Evolutionary conservation across 345 rosid genomes (phyloP).

Genomic region (Ceriops decandra): DNA sequence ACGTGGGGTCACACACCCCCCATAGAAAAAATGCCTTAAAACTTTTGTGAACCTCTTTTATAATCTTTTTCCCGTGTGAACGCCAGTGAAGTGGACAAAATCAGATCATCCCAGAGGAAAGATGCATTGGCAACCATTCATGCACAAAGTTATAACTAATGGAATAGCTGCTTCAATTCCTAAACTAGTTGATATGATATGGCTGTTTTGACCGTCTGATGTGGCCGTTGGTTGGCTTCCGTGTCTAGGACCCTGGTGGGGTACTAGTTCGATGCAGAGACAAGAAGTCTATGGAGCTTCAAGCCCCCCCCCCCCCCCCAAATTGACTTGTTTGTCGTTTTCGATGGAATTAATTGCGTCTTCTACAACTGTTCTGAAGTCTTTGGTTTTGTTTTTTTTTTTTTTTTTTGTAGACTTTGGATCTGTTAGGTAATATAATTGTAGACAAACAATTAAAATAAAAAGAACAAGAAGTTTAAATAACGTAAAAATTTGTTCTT

Average conservation of each 20-base stretch:
- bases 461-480: no score
- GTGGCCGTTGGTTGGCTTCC: conserved; percentile 9
- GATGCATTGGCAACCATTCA: no score
- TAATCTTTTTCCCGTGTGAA: conserved; percentile 2
- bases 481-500: no score
- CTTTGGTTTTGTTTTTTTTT: neutral
- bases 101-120: no score
- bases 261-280: neutral
- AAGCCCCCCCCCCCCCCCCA: conserved; percentile 25
- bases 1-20: neutral
- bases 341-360: neutral
- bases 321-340: conserved; percentile 30
- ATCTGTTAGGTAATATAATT: no score
- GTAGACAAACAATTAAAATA: no score
- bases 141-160: neutral
- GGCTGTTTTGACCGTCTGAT: conserved; percentile 4
- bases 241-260: conserved; percentile 15
- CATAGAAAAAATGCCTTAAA: conserved; percentile 6
- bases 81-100: neutral
- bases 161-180: neutral
- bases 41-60: neutral
- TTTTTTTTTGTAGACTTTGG: no score
- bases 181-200: neutral
- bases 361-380: neutral
- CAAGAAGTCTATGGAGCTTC: conserved; percentile 16